Evolutionary conservation across 768 basidiomycete species (phyloP), one percentile per base, ranked within the genome.

Genomic region (Piloderma croceum): DNA sequence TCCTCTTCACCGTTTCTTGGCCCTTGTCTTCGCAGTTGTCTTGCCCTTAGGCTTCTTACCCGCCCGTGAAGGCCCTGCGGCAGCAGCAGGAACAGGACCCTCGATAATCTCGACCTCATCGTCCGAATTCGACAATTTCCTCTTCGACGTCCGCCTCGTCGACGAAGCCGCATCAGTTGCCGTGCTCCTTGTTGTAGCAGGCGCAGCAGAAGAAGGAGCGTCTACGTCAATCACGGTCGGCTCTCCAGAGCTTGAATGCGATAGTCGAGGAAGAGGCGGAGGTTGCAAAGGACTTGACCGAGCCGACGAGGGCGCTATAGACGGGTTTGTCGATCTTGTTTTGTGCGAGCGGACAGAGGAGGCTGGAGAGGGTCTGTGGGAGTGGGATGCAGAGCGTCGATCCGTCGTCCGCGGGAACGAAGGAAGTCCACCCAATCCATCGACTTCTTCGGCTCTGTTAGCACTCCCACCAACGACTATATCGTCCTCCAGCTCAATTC

Each of bases 61-160:
- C 44, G 60, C 64, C n/a, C 54, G 25, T 7, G 29, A 24, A 23
- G 24, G 13, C 18, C 34, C 12, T 35, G 20, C 9, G n/a, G n/a
- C n/a, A 23, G 36, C 10, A 18, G 23, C 25, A 41, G 54, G 42
- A 6, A 65, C 45, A 7, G 76, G 65, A 0, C 71, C 76, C 27
- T 76, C 73, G 3, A 76, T 51, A 41, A 74, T 68, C 42, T 76
- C 74, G 12, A 75, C 57, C 19, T 81, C 79, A 43, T 79, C 76
- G 34, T 80, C 79, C 38, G 71, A 71, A 18, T 46, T 41, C 18
- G 61, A 51, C 4, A 67, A 63, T 57, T 77, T 82, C 17, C 83
- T 69, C 57, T 85, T 87, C 10, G 43, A 36, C 19, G 31, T 34
- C 36, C 32, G 21, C 24, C 9, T 12, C 34, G 13, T 44, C 34